Conservation (phyloP, 495 filamentous ascomycete species). For the Aspergillus hancockii region DNA sequence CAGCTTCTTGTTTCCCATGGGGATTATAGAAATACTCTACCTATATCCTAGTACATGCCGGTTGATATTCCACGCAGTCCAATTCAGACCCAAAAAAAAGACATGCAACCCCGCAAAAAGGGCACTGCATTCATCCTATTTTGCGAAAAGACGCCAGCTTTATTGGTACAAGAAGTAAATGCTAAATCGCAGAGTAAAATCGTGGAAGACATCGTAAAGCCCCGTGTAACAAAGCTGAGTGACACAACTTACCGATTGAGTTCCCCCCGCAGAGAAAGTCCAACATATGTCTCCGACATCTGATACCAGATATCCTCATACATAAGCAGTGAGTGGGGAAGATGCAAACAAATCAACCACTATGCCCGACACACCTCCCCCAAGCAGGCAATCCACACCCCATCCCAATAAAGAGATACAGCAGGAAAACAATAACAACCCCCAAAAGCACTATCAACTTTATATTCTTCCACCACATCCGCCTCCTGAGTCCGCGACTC, state of each 20-base stretch:
- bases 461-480: slow-evolving; percentile 99
- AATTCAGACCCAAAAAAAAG: no score
- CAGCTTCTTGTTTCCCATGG: neutral
- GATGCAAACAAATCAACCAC: slow-evolving; percentile 5
- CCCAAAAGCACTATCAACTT: slow-evolving; percentile 86
- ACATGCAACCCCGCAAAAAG: neutral
- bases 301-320: no score
- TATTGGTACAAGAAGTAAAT: slow-evolving; percentile 9
- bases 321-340: no score
- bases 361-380: slow-evolving; percentile 49
- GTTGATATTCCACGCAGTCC: no score
- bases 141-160: slow-evolving; percentile 1
- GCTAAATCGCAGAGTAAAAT: slow-evolving; percentile 1
- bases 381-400: slow-evolving; percentile 71
- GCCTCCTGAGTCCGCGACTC: slow-evolving; percentile 77
- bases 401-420: slow-evolving; percentile 75
- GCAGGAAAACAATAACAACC: slow-evolving; percentile 79
- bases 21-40: neutral
- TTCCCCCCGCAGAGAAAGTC: neutral
- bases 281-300: neutral
- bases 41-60: neutral
- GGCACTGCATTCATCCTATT: neutral
- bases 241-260: neutral
- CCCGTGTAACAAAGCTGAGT: neutral
- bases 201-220: neutral